Evolutionary conservation across 129 eudicot genomes (phyloP).

Genomic region (Oenanthe sinensis): DNA sequence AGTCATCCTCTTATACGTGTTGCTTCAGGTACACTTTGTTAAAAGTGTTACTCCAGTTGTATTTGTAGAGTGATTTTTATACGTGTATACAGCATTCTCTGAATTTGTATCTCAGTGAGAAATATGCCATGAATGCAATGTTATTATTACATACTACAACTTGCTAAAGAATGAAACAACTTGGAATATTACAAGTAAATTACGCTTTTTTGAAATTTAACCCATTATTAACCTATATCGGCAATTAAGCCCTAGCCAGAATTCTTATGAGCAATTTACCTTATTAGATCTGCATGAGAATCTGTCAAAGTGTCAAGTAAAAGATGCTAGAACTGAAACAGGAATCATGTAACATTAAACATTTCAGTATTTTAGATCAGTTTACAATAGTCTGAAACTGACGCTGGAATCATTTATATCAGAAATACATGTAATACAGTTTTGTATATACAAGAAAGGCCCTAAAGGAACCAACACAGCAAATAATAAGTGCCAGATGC

Average conservation of each 20-base stretch:
- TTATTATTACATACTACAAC: not conserved
- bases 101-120: not conserved
- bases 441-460: slow-evolving; percentile 6
- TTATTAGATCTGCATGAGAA: not conserved
- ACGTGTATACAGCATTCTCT: not conserved
- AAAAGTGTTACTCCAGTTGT: not conserved
- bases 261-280: not conserved
- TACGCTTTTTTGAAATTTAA: too few species aligned
- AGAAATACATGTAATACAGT: not conserved
- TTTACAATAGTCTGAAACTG: slow-evolving; percentile 8
- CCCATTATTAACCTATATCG: too few species aligned
- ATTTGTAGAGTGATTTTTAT: not conserved
- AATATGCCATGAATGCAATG: not conserved
- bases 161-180: not conserved
- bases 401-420: not conserved
- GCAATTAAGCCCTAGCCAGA: too few species aligned
- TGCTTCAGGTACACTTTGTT: too few species aligned
- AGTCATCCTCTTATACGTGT: too few species aligned
- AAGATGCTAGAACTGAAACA: not conserved
- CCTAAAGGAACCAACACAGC: not conserved
- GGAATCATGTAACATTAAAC: not conserved
- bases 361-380: slow-evolving; percentile 9
- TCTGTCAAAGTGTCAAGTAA: not conserved
- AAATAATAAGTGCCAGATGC: not conserved
- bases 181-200: not conserved